Evolutionary conservation across 2,329 filamentous ascomycete species (phyloP), one percentile per base, ranked within the genome.

Genomic region (Fusarium cicatricum): DNA sequence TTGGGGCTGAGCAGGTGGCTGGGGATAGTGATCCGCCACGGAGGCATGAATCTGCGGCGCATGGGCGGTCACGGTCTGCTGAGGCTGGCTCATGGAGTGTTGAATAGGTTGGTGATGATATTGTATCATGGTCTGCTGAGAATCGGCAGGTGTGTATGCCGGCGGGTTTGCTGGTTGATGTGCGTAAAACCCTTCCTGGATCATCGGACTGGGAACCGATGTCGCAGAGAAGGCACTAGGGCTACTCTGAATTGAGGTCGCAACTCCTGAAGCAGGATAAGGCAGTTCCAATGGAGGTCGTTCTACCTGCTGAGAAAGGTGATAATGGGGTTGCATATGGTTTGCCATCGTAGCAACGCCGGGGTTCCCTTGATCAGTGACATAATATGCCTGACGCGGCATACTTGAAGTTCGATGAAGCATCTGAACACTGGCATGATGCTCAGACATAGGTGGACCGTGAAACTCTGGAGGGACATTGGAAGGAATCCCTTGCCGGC

Each of bases 331-430:
- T n/a, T 78, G 75, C 41, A 84, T 73, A 7, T 77, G 66, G 60
- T 78, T 79, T 71, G 82, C 85, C 80, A 87, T 82, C 11, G 84
- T 87, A 28, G 84, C 85, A 6, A 88, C 81, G 11, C 81, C 83
- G 10, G 85, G 84, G 64, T 87, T 87, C 68, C 78, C 81, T 60
- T 86, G 83, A 52, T 88, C 85, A 1, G 85, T 81, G 26, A 87
- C 78, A 64, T 86, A 89, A 69, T 80, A 85, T 31, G 74, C 70
- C 47, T 79, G 78, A 46, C 76, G 77, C 3, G 79, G 75, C 65
- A 83, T 74, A 68, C 77, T 80, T 5, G 78, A 65, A n/a, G 78
- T 75, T 47, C 80, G 77, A 60, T 82, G 81, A 41, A 82, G 68
- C 68, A 84, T 78, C 15, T 80, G 79, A 38, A 80, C 75, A 21